Conservation (phyloP, 2,329 filamentous ascomycete species). For the Phaeosphaeria sp. region DNA sequence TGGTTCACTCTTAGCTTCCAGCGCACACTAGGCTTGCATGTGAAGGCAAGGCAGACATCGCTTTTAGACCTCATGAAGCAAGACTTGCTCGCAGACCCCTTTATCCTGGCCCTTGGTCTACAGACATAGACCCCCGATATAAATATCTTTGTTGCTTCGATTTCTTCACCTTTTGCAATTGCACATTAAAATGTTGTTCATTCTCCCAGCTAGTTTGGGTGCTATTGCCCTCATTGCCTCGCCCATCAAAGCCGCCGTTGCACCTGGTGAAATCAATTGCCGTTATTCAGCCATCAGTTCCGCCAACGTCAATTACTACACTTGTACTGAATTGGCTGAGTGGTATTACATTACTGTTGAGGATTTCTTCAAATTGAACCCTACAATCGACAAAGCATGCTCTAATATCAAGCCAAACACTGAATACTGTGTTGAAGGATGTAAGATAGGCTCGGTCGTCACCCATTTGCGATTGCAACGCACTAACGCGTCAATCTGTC, state of each 20-base stretch:
- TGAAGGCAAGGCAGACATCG: neutral
- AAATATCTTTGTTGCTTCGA: neutral
- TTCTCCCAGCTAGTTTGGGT: neutral
- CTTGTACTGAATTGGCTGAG: conserved; percentile 26
- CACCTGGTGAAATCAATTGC: conserved; percentile 1
- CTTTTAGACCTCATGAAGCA: neutral
- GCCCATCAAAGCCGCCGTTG: neutral
- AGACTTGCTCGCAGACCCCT: neutral
- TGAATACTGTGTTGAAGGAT: conserved; percentile 38
- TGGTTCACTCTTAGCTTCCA: neutral
- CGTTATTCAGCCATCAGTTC: neutral
- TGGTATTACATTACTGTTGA: conserved; percentile 25
- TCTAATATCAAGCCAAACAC: conserved; percentile 34
- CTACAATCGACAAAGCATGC: conserved; percentile 34
- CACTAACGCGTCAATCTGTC: conserved; percentile 9
- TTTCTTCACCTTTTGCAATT: neutral
- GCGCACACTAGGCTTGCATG: neutral
- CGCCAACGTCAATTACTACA: conserved; percentile 31
- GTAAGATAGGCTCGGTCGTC: conserved; percentile 21
- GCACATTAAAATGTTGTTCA: neutral
- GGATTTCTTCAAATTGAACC: conserved; percentile 37
- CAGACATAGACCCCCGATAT: neutral
- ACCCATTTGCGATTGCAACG: neutral
- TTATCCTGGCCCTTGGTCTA: neutral
- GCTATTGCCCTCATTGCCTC: neutral